Evolutionary conservation across 345 rosid genomes (phyloP).

Genomic region (Theobroma cacao): DNA sequence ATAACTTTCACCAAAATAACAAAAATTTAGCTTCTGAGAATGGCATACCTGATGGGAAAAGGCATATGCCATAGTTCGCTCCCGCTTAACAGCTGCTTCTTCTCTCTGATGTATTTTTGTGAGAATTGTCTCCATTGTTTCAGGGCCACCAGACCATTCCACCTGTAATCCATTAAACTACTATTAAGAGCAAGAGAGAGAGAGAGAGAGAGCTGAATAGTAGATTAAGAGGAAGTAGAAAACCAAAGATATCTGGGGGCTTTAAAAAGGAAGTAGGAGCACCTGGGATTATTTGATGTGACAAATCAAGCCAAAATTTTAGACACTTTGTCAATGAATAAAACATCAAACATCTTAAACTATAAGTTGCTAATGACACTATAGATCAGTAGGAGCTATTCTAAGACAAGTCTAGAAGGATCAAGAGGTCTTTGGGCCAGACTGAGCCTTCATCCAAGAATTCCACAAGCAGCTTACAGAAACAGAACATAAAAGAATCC

Average conservation of each 20-base stretch:
- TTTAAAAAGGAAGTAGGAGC: background rate
- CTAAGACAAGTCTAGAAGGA: background rate
- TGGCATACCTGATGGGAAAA: constrained; percentile 85
- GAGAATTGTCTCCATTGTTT: constrained; percentile 66
- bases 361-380: background rate
- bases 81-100: constrained; percentile 89
- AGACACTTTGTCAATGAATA: background rate
- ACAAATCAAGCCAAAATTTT: constrained; percentile 4
- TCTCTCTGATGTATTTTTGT: constrained; percentile 77
- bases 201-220: background rate
- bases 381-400: background rate
- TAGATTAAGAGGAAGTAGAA: background rate
- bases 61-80: constrained; percentile 93
- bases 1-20: background rate
- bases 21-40: background rate
- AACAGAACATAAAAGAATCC: background rate
- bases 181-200: background rate
- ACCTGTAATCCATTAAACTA: constrained; percentile 46
- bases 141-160: constrained; percentile 88
- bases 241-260: background rate
- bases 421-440: background rate
- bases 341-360: background rate
- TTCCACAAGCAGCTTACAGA: background rate
- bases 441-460: background rate
- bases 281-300: background rate